phyloP scores from a whole-genome alignment of 176 grass and related monocot species.

The Rhipidocladum racemiflorum region DNA sequence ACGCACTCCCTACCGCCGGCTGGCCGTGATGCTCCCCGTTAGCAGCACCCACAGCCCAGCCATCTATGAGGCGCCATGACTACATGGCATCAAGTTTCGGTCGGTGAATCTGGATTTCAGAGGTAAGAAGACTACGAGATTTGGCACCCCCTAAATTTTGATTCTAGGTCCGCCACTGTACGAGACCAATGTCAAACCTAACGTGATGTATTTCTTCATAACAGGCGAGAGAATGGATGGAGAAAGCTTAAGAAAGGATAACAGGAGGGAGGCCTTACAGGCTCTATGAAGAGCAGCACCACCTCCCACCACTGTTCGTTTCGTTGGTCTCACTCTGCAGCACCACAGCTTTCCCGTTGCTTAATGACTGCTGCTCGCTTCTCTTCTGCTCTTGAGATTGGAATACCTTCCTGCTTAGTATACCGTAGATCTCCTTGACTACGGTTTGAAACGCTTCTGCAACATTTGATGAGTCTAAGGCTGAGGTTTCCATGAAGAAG shows the following conservation, averaged over 20 bases:
- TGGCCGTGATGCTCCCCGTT: no score
- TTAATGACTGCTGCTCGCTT: constrained; percentile 57
- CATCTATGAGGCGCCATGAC: no score
- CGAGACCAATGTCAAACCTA: background rate
- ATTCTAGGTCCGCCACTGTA: no score
- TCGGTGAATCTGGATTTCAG: no score
- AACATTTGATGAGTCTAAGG: constrained; percentile 78
- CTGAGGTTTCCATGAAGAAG: constrained; percentile 91
- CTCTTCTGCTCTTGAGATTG: constrained; percentile 74
- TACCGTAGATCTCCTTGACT: constrained; percentile 79
- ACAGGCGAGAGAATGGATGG: background rate
- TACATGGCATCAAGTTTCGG: no score
- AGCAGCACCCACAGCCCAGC: no score
- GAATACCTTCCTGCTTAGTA: constrained; percentile 87
- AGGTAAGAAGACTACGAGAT: no score
- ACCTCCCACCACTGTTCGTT: constrained; percentile 37
- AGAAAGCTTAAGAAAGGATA: background rate
- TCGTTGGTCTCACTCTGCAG: constrained; percentile 52
- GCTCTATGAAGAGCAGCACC: constrained; percentile 81
- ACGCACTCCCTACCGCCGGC: no score
- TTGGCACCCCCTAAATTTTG: no score
- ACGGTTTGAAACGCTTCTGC: constrained; percentile 68
- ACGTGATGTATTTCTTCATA: background rate
- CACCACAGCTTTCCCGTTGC: constrained; percentile 57
- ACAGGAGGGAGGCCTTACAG: constrained; percentile 35